Base-by-base conservation (phyloP, 805 yeast species). In the Suhomyces sp. region DNA sequence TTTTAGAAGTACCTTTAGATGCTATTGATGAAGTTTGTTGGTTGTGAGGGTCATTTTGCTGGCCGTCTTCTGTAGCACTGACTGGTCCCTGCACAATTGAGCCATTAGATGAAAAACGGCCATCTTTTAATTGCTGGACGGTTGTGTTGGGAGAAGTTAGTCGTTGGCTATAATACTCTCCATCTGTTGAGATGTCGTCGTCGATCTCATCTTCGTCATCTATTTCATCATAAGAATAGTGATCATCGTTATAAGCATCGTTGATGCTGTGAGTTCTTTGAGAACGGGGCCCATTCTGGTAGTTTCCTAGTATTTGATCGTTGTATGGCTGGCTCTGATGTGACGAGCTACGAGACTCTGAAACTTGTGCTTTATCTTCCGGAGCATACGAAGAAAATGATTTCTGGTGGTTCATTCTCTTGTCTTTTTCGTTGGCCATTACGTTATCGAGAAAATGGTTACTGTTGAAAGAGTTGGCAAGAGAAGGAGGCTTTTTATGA, bases 161-260 rank as follows among this genome's bases (percentile, higher is more conserved):
- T 36, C 47, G 35, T 19, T 38, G 35, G 36, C 46, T 33, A 44
- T 63, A 55, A 49, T 54, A 54, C 48, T 72, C 73, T 2, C 66
- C 72, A 31, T 67, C 71, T n/a, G 62, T 64, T 6, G 71, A 65
- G 6, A 58, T 56, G 27, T 68, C 75, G 27, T 65, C 74, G 15
- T 60, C 68, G 44, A 64, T 60, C 42, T 53, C 62, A 4, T 52
- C 59, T 13, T 57, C 62, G 13, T 58, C 68, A 13, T 64, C 66
- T 2, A 59, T 56, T 27, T 64, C 69, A 50, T 62, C 64, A 27
- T 62, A 65, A 19, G 67, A 62, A 46, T 63, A 64, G 42, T 58
- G 58, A 6, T 65, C 72, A 17, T 64, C 72, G 44, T 62, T 64
- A 54, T 61, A 70, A 2, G 61, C 70, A 36, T 47, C 49, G 44